Evolutionary conservation across 192 early-diverging fungal genomes (phyloP), one percentile per base, ranked within the genome.

Genomic region (Backusella parvicylindrica): DNA sequence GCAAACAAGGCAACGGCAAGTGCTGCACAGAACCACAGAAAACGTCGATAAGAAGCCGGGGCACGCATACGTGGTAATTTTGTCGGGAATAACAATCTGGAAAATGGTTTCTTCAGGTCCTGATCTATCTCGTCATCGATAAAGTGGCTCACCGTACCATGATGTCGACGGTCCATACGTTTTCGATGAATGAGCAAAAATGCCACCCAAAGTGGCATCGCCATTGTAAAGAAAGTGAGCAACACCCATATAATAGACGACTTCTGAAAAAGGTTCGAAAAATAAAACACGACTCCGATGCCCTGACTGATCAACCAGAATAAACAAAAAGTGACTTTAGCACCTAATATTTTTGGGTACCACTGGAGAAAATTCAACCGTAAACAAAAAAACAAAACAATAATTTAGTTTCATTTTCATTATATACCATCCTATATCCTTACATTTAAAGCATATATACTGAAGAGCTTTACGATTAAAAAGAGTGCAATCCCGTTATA

Each of bases 401-500:
- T 1, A 68, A 50, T 26, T 63, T 64, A 36, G 26, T 64, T 64
- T 18, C 13, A 16, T 15, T 47, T n/a, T 47, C 43, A 47, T 18
- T 47, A 47, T 47, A n/a, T 47, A 16, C n/a, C n/a, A 47, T 47
- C 18, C 43, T 18, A 47, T n/a, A 16, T n/a, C 43, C 40, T 68
- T 75, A 75, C 74, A 33, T 90, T 93, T 69, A 93, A 82, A 71
- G 92, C 88, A 75, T 93, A 93, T 30, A 92, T 87, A 68, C 86
- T 89, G 83, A 93, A 93, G 30, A 93, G 86, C 81, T 93, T 91
- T 47, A 90, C 91, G 75, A 93, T 90, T 28, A 93, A 84, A 56
- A 88, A 77, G 36, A 93, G 81, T 26, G 88, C 92, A 56, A 92
- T 81, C 4, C 90, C 92, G 43, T 92, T 93, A 81, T 93, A 93